Percentiles rank a stretch among this genome's conserved stretches.
These are phyloP conservation scores for Massarina eburnea DNA, from an alignment of 2,329 filamentous ascomycete species.

Conservation along the genomic window DNA sequence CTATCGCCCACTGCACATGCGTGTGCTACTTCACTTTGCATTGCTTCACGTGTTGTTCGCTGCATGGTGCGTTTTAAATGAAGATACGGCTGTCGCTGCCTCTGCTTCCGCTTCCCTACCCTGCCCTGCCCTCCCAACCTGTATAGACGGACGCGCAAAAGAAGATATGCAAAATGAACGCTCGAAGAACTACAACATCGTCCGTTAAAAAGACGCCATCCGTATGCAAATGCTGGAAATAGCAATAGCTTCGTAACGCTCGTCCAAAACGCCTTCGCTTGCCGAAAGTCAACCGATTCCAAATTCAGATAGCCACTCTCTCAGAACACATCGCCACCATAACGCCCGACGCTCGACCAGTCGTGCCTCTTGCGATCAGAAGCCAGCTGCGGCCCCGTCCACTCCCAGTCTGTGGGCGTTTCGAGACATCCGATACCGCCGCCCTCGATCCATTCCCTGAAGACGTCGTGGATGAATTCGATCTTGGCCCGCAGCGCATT, in stretches of 20 bases:
- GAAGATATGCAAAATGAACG: slow-evolving; percentile 21
- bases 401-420: slow-evolving; percentile 42
- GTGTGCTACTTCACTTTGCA: too few relatives aligned
- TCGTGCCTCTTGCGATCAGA: slow-evolving; percentile 48
- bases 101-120: too few relatives aligned
- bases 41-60: too few relatives aligned
- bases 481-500: slow-evolving; percentile 76
- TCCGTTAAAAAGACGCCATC: slow-evolving; percentile 26
- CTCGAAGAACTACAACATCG: slow-evolving; percentile 16
- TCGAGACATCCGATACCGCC: slow-evolving; percentile 63
- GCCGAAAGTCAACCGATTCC: slow-evolving; percentile 4
- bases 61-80: too few relatives aligned
- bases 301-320: slow-evolving; percentile 9
- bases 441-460: slow-evolving; percentile 70
- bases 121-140: too few relatives aligned
- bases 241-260: slow-evolving; percentile 26
- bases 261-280: slow-evolving; percentile 34
- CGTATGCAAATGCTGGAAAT: slow-evolving; percentile 35
- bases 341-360: slow-evolving; percentile 52
- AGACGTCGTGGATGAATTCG: slow-evolving; percentile 67
- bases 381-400: slow-evolving; percentile 48
- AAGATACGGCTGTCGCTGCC: too few relatives aligned
- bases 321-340: slow-evolving; percentile 48
- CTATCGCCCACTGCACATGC: too few relatives aligned
- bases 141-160: background rate